Conservation (phyloP, 2,329 filamentous ascomycete genomes). For the Colletotrichum cordylinicola region DNA sequence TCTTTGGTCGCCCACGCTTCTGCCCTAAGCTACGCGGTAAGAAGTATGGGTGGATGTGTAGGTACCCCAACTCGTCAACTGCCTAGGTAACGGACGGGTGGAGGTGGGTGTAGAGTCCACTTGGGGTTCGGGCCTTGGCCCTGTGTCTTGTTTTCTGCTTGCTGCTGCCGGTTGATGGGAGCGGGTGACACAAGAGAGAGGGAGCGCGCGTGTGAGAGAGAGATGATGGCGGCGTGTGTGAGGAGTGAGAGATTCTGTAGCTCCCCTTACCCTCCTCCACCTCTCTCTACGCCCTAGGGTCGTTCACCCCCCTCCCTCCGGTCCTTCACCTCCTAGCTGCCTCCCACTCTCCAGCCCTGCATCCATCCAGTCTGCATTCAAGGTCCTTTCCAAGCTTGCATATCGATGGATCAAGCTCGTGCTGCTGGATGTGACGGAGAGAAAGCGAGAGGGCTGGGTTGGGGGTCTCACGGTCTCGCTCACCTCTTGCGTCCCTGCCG, state of each 20-base stretch:
- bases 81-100: not conserved
- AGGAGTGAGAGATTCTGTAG: not conserved
- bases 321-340: not conserved
- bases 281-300: not conserved
- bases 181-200: not conserved
- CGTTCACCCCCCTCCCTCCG: not conserved
- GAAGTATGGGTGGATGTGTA: not conserved
- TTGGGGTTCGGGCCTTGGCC: not conserved
- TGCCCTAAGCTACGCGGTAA: not conserved
- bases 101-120: not conserved
- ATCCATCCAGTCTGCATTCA: not conserved
- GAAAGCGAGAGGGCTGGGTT: not conserved
- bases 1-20: not conserved
- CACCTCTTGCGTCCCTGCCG: not conserved
- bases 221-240: not conserved
- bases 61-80: not conserved
- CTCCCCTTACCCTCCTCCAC: not conserved
- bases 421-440: not conserved
- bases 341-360: constrained; percentile 5
- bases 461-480: not conserved
- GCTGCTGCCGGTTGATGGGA: not conserved
- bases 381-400: not conserved
- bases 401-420: not conserved
- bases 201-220: not conserved
- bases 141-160: not conserved